phyloP scores from a whole-genome alignment of 164 flowering plant genomes.

The Taxillus chinensis region DNA sequence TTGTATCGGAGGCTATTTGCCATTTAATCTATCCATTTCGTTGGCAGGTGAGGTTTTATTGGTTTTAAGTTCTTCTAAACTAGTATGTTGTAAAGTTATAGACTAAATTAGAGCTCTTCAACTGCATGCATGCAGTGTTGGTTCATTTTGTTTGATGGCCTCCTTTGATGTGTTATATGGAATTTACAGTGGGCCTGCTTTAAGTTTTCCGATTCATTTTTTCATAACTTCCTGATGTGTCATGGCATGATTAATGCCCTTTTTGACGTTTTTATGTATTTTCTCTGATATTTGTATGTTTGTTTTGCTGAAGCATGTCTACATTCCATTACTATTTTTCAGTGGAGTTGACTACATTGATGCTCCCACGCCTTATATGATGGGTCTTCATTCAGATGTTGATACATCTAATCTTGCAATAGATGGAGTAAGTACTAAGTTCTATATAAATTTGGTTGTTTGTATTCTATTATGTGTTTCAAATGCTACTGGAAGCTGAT shows the following conservation, averaged over 20 bases:
- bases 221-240: neutral
- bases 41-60: slow-evolving; percentile 72
- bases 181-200: neutral
- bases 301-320: slow-evolving; percentile 91
- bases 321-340: slow-evolving; percentile 98
- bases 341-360: slow-evolving; percentile 99
- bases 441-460: neutral
- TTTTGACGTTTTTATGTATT: slow-evolving; percentile 1
- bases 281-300: slow-evolving; percentile 34
- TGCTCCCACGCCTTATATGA: slow-evolving; percentile 99
- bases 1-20: slow-evolving; percentile 96
- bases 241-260: slow-evolving; percentile 6
- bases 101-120: neutral
- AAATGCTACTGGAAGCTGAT: neutral
- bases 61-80: neutral
- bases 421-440: slow-evolving; percentile 84
- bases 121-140: neutral
- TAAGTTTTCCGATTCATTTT: neutral
- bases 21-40: slow-evolving; percentile 93
- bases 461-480: neutral
- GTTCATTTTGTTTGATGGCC: neutral
- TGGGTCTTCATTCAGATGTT: slow-evolving; percentile 99
- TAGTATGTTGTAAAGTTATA: neutral
- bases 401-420: slow-evolving; percentile 75
- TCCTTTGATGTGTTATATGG: neutral